Evolutionary conservation across 345 rosid species (phyloP).

Genomic region (Anacardium occidentale): DNA sequence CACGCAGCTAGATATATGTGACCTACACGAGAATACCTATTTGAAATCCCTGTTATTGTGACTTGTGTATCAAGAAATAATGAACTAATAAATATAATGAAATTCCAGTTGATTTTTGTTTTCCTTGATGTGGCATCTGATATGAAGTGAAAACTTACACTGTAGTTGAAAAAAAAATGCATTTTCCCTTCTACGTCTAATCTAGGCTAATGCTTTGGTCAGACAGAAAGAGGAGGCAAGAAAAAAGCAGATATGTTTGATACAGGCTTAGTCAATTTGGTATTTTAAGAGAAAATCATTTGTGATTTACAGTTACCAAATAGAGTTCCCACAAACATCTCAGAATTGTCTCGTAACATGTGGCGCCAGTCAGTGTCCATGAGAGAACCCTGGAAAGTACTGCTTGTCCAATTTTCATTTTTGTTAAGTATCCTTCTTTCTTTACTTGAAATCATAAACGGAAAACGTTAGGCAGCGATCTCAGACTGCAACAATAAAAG

Average conservation of each 20-base stretch:
- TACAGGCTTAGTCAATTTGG: constrained; percentile 21
- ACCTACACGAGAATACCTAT: too few relatives aligned
- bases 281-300: constrained; percentile 18
- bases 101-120: background rate
- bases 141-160: too few relatives aligned
- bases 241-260: constrained; percentile 11
- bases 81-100: too few relatives aligned
- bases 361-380: constrained; percentile 21
- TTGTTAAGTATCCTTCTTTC: constrained; percentile 26
- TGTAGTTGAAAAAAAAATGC: too few relatives aligned
- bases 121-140: too few relatives aligned
- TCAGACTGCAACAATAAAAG: constrained; percentile 15
- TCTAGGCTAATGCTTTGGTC: background rate
- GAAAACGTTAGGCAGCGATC: background rate
- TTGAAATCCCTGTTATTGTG: background rate
- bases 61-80: background rate
- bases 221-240: background rate
- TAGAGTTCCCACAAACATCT: constrained; percentile 10
- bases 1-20: too few relatives aligned
- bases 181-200: too few relatives aligned
- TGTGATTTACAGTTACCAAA: background rate
- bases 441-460: background rate
- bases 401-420: constrained; percentile 17
- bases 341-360: background rate
- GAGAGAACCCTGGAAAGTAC: constrained; percentile 39